These are phyloP conservation scores for Septoria linicola DNA, from an alignment of 2,329 filamentous ascomycete species.

Conservation along the genomic window DNA sequence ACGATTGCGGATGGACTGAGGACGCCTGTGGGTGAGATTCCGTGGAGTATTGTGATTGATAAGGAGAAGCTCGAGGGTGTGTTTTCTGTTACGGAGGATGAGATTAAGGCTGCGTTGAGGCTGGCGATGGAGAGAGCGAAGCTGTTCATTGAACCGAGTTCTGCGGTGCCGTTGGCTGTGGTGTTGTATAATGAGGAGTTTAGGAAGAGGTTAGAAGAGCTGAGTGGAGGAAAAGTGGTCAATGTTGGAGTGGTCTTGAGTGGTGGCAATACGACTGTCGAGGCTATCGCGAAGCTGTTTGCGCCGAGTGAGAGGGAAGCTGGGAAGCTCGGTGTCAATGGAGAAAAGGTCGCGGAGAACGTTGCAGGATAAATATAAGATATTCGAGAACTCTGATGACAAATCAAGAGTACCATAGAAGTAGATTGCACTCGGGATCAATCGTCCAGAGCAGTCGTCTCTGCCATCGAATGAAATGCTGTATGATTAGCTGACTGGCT, in stretches of 20 bases:
- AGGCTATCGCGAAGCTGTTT: slow-evolving; percentile 59
- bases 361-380: slow-evolving; percentile 36
- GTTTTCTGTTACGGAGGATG: slow-evolving; percentile 72
- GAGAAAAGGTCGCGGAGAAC: slow-evolving; percentile 47
- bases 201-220: slow-evolving; percentile 63
- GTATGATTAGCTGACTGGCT: too few relatives aligned
- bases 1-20: slow-evolving; percentile 88
- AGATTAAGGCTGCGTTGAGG: slow-evolving; percentile 74
- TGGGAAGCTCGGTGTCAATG: slow-evolving; percentile 42
- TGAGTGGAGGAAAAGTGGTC: slow-evolving; percentile 74
- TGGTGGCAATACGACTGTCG: slow-evolving; percentile 65
- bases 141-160: slow-evolving; percentile 84
- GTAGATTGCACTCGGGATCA: too few relatives aligned
- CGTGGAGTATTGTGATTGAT: slow-evolving; percentile 76
- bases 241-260: slow-evolving; percentile 62
- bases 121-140: slow-evolving; percentile 86
- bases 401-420: too few relatives aligned
- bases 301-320: slow-evolving; percentile 41
- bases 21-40: slow-evolving; percentile 73
- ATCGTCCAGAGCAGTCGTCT: too few relatives aligned
- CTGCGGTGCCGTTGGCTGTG: slow-evolving; percentile 79
- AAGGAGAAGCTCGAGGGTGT: slow-evolving; percentile 67
- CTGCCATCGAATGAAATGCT: too few relatives aligned
- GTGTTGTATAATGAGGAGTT: slow-evolving; percentile 86
- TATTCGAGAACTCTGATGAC: neutral